Base-by-base conservation (phyloP, 2,329 filamentous ascomycete genomes). In the Aureobasidium zeae region DNA sequence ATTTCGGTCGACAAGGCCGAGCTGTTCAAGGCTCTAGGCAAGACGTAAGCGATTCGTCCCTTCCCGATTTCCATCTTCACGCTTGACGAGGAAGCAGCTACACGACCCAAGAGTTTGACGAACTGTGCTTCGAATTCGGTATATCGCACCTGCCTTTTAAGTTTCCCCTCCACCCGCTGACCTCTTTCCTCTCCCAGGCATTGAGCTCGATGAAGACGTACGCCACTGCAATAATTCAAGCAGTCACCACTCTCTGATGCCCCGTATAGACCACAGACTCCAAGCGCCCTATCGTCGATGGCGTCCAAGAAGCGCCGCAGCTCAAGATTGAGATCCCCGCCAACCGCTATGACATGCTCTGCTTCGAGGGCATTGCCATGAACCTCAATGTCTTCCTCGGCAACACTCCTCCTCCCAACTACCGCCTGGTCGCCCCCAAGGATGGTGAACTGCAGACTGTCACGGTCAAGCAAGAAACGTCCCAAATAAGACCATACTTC, bases 301-400 rank as follows among this genome's bases (percentile, higher is more conserved):
- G 83, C 61, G 77, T 81, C 54, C 83, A 93, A 65, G 86, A 94
- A 67, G 78, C 86, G 39, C 82, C 91, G 45, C 86, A 96, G 67
- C 77, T 96, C 58, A 95, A 95, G 74, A 96, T 98, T 60, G 89
- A 96, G 65, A 94, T 96, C 57, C 87, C 88, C 50, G 89, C 91
- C 58, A 96, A 96, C 68, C 68, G 76, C 66, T 83, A 82, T 72
- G 79, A 96, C 59, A 87, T 96, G 81, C 78, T 98, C 45, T 96
- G 89, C 68, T 94, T 94, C 68, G 91, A 96, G 70, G 89, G 89
- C 49, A 94, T 96, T 61, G 83, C 86, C 53, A 76, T 94, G 63
- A 94, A 94, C 75, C 76, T 96, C 55, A 94, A 94, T 64, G 85
- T 96, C 65, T 96, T 98, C 77, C 73, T 84, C 52, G 85, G 80